phyloP scores from a whole-genome alignment of 1,284 basidiomycete genomes.

The Coniferiporia sulphurascens region DNA sequence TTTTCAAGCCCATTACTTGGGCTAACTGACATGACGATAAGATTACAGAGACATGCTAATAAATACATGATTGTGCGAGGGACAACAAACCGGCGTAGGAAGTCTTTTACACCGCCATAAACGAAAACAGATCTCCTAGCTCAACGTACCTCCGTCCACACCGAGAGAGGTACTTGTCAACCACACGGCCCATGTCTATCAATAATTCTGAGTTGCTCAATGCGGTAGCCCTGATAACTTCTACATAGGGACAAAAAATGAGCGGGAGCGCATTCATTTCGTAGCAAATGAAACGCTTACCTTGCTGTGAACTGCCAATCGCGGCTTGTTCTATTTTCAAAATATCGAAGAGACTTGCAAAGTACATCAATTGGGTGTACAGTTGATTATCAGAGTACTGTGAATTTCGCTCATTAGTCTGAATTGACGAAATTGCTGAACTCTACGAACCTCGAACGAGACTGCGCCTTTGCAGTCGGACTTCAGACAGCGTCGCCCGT shows the following conservation, averaged over 20 bases:
- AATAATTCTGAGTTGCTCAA: constrained; percentile 50
- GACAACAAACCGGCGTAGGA: background rate
- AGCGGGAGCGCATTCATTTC: constrained; percentile 8
- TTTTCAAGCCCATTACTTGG: background rate
- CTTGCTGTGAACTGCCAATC: constrained; percentile 42
- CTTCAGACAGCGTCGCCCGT: constrained; percentile 76
- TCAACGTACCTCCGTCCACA: constrained; percentile 87
- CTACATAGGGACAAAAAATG: constrained; percentile 32
- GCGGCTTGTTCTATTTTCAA: constrained; percentile 57
- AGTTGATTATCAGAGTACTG: constrained; percentile 82
- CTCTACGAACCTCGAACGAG: constrained; percentile 62
- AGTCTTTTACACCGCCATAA: constrained; percentile 52
- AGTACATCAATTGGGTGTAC: constrained; percentile 87
- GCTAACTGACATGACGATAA: background rate
- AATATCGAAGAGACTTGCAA: constrained; percentile 69
- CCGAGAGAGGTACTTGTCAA: constrained; percentile 75
- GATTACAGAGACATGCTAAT: constrained; percentile 15
- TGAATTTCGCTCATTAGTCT: background rate
- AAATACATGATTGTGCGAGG: constrained; percentile 4
- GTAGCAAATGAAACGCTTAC: constrained; percentile 34
- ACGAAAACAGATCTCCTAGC: constrained; percentile 70
- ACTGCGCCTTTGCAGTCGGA: constrained; percentile 66
- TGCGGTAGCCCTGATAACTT: constrained; percentile 49
- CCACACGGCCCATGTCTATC: constrained; percentile 46
- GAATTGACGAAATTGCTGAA: background rate